A percentile compares a stretch with the other conserved stretches of the same genome.
Conservation (phyloP, 1,284 basidiomycete species). For the Pascua guehoae region DNA sequence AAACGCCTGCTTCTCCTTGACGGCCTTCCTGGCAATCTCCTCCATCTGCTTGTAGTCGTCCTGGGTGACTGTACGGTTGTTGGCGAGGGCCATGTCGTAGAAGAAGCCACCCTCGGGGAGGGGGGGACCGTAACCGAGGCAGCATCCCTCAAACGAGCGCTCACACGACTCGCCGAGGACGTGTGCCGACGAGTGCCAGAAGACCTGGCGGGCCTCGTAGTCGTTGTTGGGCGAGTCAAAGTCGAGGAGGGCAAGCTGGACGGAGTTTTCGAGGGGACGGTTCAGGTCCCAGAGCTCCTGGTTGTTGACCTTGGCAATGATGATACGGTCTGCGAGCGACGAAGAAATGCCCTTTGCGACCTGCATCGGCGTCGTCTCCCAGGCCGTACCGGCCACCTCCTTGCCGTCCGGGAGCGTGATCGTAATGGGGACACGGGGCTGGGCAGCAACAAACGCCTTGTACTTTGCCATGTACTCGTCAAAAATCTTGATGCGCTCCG, state of each 20-base stretch:
- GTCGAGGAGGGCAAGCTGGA: conserved; percentile 80
- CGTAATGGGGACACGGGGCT: conserved; percentile 76
- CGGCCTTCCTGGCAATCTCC: conserved; percentile 76
- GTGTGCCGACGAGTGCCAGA: conserved; percentile 99
- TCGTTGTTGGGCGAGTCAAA: conserved; percentile 82
- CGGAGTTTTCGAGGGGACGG: conserved; percentile 80
- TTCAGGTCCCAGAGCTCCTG: conserved; percentile 92
- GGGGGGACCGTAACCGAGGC: conserved; percentile 94
- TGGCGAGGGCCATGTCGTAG: conserved; percentile 79
- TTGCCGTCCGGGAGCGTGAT: conserved; percentile 87
- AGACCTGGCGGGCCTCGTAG: conserved; percentile 84
- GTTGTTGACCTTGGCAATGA: conserved; percentile 86
- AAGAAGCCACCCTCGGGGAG: conserved; percentile 95
- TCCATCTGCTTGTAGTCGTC: conserved; percentile 87
- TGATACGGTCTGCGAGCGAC: conserved; percentile 79
- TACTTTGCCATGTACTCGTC: conserved; percentile 84
- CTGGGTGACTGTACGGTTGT: conserved; percentile 64
- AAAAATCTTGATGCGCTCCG: conserved; percentile 84
- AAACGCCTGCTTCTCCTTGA: conserved; percentile 97
- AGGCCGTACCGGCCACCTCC: conserved; percentile 75
- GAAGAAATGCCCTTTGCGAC: conserved; percentile 84
- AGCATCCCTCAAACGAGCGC: conserved; percentile 87
- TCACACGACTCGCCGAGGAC: conserved; percentile 98
- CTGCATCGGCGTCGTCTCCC: conserved; percentile 95
- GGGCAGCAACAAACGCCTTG: conserved; percentile 73